phyloP scores from a whole-genome alignment of 2,329 filamentous ascomycete genomes.

The Colletotrichum noveboracense region DNA sequence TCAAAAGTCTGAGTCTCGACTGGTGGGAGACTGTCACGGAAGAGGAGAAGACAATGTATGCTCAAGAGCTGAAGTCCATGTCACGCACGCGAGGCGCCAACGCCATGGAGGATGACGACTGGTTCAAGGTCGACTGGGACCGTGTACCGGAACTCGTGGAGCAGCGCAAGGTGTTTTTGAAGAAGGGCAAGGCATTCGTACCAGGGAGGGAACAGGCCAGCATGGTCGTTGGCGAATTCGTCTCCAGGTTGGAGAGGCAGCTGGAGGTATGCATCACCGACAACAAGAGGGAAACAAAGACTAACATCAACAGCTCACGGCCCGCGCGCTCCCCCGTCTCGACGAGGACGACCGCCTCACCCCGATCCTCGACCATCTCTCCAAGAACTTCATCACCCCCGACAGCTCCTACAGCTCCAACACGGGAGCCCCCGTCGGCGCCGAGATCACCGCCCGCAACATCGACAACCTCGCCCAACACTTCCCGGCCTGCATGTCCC shows the following conservation, averaged over 20 bases:
- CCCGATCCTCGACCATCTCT: conserved; percentile 75
- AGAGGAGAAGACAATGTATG: conserved; percentile 74
- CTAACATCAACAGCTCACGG: conserved; percentile 67
- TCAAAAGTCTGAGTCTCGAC: conserved; percentile 77
- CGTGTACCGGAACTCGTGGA: conserved; percentile 91
- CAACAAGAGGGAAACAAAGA: background rate
- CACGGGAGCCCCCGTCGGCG: conserved; percentile 69
- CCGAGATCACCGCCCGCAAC: conserved; percentile 77
- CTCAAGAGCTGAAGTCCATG: conserved; percentile 64
- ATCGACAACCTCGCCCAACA: conserved; percentile 81
- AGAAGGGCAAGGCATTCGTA: conserved; percentile 87
- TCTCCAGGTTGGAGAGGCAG: conserved; percentile 76
- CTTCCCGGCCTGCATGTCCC: conserved; percentile 94
- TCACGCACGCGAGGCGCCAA: conserved; percentile 43
- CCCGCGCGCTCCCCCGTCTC: conserved; percentile 87
- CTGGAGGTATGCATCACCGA: conserved; percentile 57
- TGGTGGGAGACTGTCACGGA: conserved; percentile 90
- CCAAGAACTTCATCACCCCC: conserved; percentile 92
- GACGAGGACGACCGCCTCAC: conserved; percentile 94
- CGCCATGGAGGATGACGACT: conserved; percentile 76
- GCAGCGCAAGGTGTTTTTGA: conserved; percentile 75
- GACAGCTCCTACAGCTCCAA: conserved; percentile 77
- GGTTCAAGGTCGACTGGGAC: conserved; percentile 98
- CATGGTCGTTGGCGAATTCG: conserved; percentile 90
- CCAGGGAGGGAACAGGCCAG: conserved; percentile 85